Base-by-base conservation (phyloP, 768 basidiomycete species). In the Macrolepiota fuliginosa region DNA sequence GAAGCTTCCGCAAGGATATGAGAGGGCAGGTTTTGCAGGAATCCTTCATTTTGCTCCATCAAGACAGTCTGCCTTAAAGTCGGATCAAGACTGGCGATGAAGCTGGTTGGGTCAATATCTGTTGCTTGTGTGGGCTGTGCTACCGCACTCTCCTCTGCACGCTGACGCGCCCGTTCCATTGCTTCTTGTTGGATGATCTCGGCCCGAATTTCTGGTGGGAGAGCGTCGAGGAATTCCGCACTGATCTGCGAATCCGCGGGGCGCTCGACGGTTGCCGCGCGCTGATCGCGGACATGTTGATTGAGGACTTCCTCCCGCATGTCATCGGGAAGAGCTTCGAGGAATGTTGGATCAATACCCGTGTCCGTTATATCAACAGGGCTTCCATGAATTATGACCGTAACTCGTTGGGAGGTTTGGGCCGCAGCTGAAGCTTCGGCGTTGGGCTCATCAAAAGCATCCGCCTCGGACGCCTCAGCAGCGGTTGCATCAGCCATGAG, bases 221-320 rank as follows among this genome's bases (percentile, higher is more conserved):
- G 80, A 0, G 97, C 97, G 66, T 98, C 92, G 50, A 99, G 83
- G 75, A 99, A 99, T 76, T 99, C 97, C 1, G 88, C 72, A 73
- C 92, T 96, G 73, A 99, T 96, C 68, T 92, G 89, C 0, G 94
- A 94, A 66, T 94, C 94, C 17, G 84, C 79, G 36, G 85, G 90
- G 50, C 85, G 82, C 71, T 90, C 90, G 59, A 88, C 78, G 69
- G 87, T 81, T 3, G 93, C 87, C 11, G 91, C 87, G 42, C 90
- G 88, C 63, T 89, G 92, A 67, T 98, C 97, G 9, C 95, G 89
- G 66, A 98, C 88, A 70, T 99, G 96, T 70, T 99, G 97, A 68
- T 96, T 95, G 56, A 99, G 81, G 37, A 99, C 94, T 70, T 99
- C 97, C 71, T 97, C 96, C 54, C 97, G 87, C 90, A 99, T 98